Evolutionary conservation across 306 rosid genomes (phyloP).

Genomic region (Erythrophleum fordii): DNA sequence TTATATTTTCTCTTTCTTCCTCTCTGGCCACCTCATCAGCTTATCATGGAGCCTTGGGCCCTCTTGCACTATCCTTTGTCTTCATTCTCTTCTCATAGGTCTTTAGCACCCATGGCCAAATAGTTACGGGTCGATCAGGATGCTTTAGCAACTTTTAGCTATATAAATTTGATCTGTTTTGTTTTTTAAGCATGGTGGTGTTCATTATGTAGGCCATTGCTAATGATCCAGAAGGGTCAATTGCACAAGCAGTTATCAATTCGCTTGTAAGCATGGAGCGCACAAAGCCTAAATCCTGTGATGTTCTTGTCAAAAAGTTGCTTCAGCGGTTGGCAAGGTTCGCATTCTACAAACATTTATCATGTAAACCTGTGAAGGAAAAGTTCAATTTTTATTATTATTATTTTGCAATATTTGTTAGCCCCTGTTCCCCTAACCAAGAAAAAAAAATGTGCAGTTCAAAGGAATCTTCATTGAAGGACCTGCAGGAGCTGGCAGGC

Average conservation of each 20-base stretch:
- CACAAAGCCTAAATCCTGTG: slow-evolving; percentile 77
- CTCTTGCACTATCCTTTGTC: no score
- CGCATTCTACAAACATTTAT: slow-evolving; percentile 17
- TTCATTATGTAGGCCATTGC: slow-evolving; percentile 58
- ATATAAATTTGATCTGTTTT: slow-evolving; percentile 10
- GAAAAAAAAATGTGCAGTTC: slow-evolving; percentile 58
- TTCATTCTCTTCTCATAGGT: no score
- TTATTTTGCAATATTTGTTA: not conserved
- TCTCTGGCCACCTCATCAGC: no score
- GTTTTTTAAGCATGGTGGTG: slow-evolving; percentile 19
- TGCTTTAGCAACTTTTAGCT: slow-evolving; percentile 21
- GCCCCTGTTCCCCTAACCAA: not conserved
- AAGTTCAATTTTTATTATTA: not conserved
- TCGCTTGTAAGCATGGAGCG: slow-evolving; percentile 81
- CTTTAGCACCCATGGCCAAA: no score
- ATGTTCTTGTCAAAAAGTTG: slow-evolving; percentile 71
- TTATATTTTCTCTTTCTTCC: no score
- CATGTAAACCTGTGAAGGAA: not conserved
- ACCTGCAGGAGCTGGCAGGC: slow-evolving; percentile 74
- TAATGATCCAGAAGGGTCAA: slow-evolving; percentile 76
- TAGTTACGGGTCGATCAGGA: no score
- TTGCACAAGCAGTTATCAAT: slow-evolving; percentile 55
- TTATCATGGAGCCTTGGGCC: no score
- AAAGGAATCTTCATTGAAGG: slow-evolving; percentile 78
- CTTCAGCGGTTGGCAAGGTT: slow-evolving; percentile 90